Evolutionary conservation across 2,329 filamentous ascomycete species (phyloP).

Genomic region (Colletotrichum liriopes): DNA sequence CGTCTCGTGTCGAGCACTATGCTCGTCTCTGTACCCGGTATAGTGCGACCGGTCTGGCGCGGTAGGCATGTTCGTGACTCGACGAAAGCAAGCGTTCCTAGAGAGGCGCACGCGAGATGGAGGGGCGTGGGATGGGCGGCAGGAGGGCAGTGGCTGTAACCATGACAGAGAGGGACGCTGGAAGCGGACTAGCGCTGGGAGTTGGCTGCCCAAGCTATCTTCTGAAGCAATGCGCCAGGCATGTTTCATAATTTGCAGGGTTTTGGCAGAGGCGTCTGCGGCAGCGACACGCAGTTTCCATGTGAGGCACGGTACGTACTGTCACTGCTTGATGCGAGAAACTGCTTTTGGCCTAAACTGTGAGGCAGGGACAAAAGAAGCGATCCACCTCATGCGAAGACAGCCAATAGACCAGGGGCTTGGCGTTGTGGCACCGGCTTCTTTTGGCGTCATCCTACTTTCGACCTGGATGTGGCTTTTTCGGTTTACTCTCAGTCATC

Average conservation of each 20-base stretch:
- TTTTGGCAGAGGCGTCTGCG: conserved; percentile 32
- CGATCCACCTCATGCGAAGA: conserved; percentile 7
- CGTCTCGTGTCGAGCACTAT: conserved; percentile 8
- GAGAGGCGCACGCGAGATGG: conserved; percentile 40
- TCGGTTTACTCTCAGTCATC: conserved; percentile 5
- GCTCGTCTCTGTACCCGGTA: neutral
- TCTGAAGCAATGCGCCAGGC: conserved; percentile 67
- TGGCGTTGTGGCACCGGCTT: conserved; percentile 16
- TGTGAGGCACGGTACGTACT: conserved; percentile 16
- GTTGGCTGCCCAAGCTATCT: conserved; percentile 54
- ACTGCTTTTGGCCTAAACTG: neutral
- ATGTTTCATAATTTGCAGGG: conserved; percentile 63
- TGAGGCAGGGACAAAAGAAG: neutral
- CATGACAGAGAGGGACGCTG: conserved; percentile 14
- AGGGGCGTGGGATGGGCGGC: conserved; percentile 45
- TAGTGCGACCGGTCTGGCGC: neutral
- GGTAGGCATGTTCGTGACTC: conserved; percentile 18
- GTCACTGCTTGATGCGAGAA: neutral
- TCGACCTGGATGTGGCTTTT: conserved; percentile 5
- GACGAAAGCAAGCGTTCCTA: conserved; percentile 28
- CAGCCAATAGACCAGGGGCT: conserved; percentile 26
- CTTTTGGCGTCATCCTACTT: conserved; percentile 5
- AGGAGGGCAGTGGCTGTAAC: conserved; percentile 46
- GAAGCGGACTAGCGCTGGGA: conserved; percentile 52
- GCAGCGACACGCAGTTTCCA: conserved; percentile 39